Base-by-base conservation (phyloP, 176 grass and related monocot genomes). In the Carex pumila region DNA sequence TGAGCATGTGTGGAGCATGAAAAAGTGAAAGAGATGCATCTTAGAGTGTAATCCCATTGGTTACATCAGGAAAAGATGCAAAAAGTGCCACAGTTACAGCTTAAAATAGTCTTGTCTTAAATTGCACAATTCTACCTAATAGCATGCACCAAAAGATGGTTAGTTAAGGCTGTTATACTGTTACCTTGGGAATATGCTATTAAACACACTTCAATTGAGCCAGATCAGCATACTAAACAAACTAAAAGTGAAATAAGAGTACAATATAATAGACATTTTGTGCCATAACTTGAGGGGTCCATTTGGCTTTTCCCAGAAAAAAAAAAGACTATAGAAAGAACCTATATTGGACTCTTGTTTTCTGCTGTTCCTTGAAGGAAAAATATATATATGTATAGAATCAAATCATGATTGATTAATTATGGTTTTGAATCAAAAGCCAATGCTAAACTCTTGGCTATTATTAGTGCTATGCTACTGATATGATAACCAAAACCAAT, bases 81-180 rank as follows among this genome's bases (percentile, higher is more conserved):
- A 79, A 85, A 85, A 85, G 53, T 66, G 72, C 58, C 22, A n/a
- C 29, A 79, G 71, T 73, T 85, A 32, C 79, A 45, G 39, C 57
- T 64, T 81, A 62, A 62, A 64, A 32, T 64, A 81, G 14, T 47
- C 58, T 43, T 77, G 50, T 77, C 31, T 64, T 43, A 37, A 81
- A 63, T 81, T 81, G 57, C 37, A 21, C 45, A 81, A 63, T 64
- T 64, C 17, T 14, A 25, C 22, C 17, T 56, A 75, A 53, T 25
- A 25, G 73, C 73, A 56, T 77, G 73, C 73, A 54, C 73, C 50
- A 77, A 77, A 77, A 30, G 50, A 77, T 53, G 19, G 73, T 77
- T 56, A 50, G 68, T 71, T 71, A 34, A 77, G 12, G 50, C 50
- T 77, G 50, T 77, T 53, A 56, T 32, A 15, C 14, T 31, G 49